A percentile compares a stretch with the other conserved stretches of the same genome.
phyloP scores from a whole-genome alignment of 805 yeast species.

The Yamadazyma kitorensis region DNA sequence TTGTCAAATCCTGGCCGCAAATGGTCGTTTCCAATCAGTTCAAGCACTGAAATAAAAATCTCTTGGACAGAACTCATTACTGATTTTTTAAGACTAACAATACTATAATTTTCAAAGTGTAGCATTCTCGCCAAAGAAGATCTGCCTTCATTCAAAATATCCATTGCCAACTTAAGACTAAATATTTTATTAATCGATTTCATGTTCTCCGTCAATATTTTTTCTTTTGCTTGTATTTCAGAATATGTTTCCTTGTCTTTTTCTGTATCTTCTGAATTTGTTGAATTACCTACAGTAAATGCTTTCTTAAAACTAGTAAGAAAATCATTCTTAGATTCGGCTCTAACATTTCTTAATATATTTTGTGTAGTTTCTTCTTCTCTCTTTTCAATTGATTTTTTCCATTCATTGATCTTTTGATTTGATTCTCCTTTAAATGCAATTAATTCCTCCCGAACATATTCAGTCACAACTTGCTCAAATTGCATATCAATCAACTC shows the following conservation, averaged over 20 bases:
- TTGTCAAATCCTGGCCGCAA: conserved; percentile 80
- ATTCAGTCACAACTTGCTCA: conserved; percentile 40
- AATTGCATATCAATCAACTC: conserved; percentile 42
- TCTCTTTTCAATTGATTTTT: conserved; percentile 31
- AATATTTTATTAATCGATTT: conserved; percentile 73
- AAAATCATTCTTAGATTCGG: conserved; percentile 53
- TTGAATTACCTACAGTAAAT: conserved; percentile 39
- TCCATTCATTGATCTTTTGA: conserved; percentile 31
- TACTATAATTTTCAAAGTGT: conserved; percentile 30
- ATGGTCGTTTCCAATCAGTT: conserved; percentile 66
- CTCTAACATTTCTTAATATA: conserved; percentile 49
- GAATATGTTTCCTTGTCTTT: conserved; percentile 41
- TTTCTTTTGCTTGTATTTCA: conserved; percentile 77
- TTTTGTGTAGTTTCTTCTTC: conserved; percentile 48
- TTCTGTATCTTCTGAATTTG: conserved; percentile 17
- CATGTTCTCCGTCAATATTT: conserved; percentile 70
- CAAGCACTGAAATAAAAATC: conserved; percentile 67
- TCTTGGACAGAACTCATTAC: conserved; percentile 46
- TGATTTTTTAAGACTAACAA: conserved; percentile 30
- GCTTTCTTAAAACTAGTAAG: conserved; percentile 64
- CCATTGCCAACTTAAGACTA: conserved; percentile 75
- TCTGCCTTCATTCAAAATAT: conserved; percentile 67
- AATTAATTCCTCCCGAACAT: conserved; percentile 34
- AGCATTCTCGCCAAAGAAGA: conserved; percentile 58
- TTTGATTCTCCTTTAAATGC: conserved; percentile 24